Conservation (phyloP, 2,329 filamentous ascomycete genomes). For the Verticillium dahliae region DNA sequence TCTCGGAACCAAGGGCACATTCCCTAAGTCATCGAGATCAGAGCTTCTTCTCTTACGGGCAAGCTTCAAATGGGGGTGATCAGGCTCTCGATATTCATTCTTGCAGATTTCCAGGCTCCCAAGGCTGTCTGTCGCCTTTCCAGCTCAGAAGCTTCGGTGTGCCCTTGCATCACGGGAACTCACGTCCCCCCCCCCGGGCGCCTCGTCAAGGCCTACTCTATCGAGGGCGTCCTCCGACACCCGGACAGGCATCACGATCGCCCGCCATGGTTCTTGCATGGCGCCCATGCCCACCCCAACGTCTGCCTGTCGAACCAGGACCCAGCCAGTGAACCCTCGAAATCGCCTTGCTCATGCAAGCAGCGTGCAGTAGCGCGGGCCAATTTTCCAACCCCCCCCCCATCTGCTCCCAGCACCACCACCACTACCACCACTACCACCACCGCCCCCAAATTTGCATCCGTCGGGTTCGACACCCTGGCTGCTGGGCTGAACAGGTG, state of each 20-base stretch:
- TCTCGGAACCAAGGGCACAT: too few species aligned
- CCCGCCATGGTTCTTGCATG: background rate
- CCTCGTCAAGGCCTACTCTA: background rate
- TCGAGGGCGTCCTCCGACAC: background rate
- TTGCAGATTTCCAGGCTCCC: background rate
- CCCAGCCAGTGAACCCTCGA: background rate
- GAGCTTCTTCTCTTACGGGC: too few species aligned
- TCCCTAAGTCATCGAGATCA: too few species aligned
- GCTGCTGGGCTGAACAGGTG: background rate
- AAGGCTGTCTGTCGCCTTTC: background rate
- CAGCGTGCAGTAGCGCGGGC: background rate
- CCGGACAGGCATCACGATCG: background rate
- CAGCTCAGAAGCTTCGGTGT: background rate
- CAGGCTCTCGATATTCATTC: background rate
- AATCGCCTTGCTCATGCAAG: background rate
- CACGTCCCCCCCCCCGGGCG: background rate
- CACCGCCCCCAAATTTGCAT: background rate
- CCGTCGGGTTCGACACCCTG: background rate
- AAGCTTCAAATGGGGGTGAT: too few species aligned
- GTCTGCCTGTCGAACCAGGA: background rate
- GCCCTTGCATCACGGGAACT: background rate
- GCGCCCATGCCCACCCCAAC: background rate
- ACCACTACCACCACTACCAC: background rate
- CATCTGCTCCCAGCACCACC: too few species aligned
- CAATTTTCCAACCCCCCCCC: background rate